Percentiles rank a stretch among this genome's conserved stretches.
Evolutionary conservation across 768 basidiomycete species (phyloP).

Genomic region (Suillus luteus): DNA sequence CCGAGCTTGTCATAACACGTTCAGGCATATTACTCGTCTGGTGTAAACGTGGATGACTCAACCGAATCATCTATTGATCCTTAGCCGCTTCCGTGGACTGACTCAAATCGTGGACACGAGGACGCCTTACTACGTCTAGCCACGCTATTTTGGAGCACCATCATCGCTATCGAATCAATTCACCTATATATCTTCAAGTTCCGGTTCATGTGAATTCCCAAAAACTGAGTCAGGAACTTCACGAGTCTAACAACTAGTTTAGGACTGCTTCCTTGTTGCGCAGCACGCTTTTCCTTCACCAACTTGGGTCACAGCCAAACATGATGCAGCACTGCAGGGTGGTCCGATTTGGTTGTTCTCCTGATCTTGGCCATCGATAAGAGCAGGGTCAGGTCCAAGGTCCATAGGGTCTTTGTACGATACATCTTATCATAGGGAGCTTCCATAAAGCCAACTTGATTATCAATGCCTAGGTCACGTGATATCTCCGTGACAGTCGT

Average conservation of each 20-base stretch:
- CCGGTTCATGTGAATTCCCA: background rate
- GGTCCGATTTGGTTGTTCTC: background rate
- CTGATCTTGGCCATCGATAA: constrained; percentile 8
- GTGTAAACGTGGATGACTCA: constrained; percentile 7
- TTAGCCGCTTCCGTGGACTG: background rate
- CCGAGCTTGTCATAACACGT: background rate
- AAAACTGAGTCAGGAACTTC: background rate
- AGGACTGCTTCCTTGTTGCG: background rate
- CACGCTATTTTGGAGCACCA: background rate
- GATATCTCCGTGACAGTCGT: background rate
- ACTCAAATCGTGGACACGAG: constrained; percentile 4
- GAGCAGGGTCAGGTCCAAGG: background rate
- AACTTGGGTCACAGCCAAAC: too few species aligned
- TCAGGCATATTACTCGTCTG: background rate
- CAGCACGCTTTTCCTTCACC: too few species aligned
- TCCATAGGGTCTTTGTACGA: background rate
- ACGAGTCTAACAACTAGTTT: constrained; percentile 1
- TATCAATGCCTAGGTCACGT: background rate
- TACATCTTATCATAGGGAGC: background rate
- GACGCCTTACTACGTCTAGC: background rate
- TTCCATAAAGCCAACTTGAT: too few species aligned
- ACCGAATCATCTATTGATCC: background rate
- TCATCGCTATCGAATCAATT: background rate
- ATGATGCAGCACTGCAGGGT: background rate
- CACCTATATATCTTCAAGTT: background rate